Evolutionary conservation across 2,329 filamentous ascomycete species (phyloP), one percentile per base, ranked within the genome.

Genomic region (Cladosporium sp.): DNA sequence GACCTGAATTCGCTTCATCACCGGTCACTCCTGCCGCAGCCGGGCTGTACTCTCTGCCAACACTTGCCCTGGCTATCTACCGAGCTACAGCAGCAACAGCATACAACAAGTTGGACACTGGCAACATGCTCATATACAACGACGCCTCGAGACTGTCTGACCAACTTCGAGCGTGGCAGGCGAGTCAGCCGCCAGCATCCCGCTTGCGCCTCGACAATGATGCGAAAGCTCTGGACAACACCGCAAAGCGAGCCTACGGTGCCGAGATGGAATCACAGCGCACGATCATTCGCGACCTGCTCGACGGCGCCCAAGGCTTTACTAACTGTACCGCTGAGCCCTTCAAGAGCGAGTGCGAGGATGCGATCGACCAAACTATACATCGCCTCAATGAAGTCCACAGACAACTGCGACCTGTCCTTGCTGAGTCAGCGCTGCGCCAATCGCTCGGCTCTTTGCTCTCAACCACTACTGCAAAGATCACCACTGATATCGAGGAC

Each of bases 41-140:
- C 7, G 88, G 86, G 0, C 76, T 94, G 0, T 91, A 91, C 66
- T 81, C 80, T 35, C 74, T 94, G 3, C 89, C 90, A 1, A 88
- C 85, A 0, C 81, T 91, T 17, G 80, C 86, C 1, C 75, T 94
- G 42, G 88, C 89, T n/a, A 83, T 92, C 74, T 94, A 91, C 71
- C 80, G 90, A 50, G 89, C 89, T 3, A 84, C 91, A 2, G 88
- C 89, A 4, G 84, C 87, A 0, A 83, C 88, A 58, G 89, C 89
- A 66, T 94, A 94, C 69, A 78, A 83, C 0, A 76, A 83, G 13
- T 78, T 84, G 37, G 74, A 74, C 17, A 77, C 79, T 2, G 82
- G 82, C 6, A 81, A 84, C 63, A 85, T 87, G 78, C 79, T 84
- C 54, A 77, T 86, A 45, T 87, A 87, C 73, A 87, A 87, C 64